Percentiles rank a stretch among this genome's conserved stretches.
phyloP scores from a whole-genome alignment of 2,329 filamentous ascomycete species.

The Phoma herbarum region DNA sequence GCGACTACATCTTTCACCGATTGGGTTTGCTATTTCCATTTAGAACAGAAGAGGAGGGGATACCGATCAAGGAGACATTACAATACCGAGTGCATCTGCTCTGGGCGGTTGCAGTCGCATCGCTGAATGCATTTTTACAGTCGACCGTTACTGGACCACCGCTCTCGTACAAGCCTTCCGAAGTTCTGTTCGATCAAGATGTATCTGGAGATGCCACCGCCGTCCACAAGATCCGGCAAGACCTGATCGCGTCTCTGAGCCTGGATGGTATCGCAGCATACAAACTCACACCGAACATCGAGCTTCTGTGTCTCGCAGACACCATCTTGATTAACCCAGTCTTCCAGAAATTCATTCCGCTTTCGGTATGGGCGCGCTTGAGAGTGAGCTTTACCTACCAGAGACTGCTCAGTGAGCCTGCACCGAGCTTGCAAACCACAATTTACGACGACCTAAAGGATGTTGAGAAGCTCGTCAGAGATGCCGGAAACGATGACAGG shows the following conservation, averaged over 20 bases:
- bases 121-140: conserved; percentile 82
- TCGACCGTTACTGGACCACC: conserved; percentile 88
- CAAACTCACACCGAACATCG: conserved; percentile 80
- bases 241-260: conserved; percentile 74
- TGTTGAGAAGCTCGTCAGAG: conserved; percentile 58
- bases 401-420: conserved; percentile 69
- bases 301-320: conserved; percentile 82
- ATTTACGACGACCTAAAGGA: conserved; percentile 69
- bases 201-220: conserved; percentile 49
- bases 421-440: conserved; percentile 65
- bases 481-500: conserved; percentile 29
- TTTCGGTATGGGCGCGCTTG: conserved; percentile 70
- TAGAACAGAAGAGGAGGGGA: conserved; percentile 36
- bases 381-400: conserved; percentile 79
- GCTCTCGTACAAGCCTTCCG: conserved; percentile 65
- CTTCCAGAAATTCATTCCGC: conserved; percentile 56
- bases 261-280: conserved; percentile 90
- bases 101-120: conserved; percentile 70
- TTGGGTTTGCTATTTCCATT: conserved; percentile 51
- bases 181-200: conserved; percentile 60
- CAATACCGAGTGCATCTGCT: conserved; percentile 54
- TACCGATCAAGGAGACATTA: conserved; percentile 40
- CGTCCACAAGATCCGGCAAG: conserved; percentile 55
- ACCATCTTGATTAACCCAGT: conserved; percentile 62
- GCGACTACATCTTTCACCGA: conserved; percentile 56